Base-by-base conservation (phyloP, 148 eudicot genomes). In the Cornus controversa region DNA sequence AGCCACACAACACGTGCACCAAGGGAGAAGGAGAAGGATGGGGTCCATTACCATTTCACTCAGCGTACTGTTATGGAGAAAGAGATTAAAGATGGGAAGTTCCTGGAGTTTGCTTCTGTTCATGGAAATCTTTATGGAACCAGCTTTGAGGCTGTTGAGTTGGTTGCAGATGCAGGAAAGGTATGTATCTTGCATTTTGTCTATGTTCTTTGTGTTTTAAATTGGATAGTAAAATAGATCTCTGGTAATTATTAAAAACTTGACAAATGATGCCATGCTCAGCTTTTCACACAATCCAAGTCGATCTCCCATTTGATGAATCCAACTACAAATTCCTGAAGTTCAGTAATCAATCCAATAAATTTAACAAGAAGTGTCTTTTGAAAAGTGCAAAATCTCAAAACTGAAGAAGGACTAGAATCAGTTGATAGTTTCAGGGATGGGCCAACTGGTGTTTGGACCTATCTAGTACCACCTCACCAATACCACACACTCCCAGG, bases 121-220 rank as follows among this genome's bases (percentile, higher is more conserved):
- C 99, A 95, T 88, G 99, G 99, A 37, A 95, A 95, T 76, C 87
- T 95, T 34, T 95, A 95, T 69, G 99, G 99, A 69, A 93, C 99
- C 10, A 95, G 99, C 79, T 67, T 93, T 23, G 99, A 95, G 80
- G 97, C 98, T 36, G 99, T 95, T n/a, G 98, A 93, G 75, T 89
- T 80, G 68, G 97, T 95, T 79, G 90, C 93, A 3, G 99, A 95
- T 81, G 80, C 81, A 13, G 99, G 96, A 75, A 93, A 95, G 99
- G 99, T 95, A 90, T 77, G 15, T 72, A 65, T 47, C 10, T 71
- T 70, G 31, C 72, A 53, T 53, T 64, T 66, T 22, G 6, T 20
- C 78, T 47, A 4, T 67, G 4, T 65, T 45, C 22, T n/a, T 64
- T 20, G 23, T 60, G 24, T 7, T 60, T 60, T 60, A 4, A 60